Evolutionary conservation across 208 protist species (phyloP), one percentile per base, ranked within the genome.

Genomic region (Trypanosomatidae sp.): DNA sequence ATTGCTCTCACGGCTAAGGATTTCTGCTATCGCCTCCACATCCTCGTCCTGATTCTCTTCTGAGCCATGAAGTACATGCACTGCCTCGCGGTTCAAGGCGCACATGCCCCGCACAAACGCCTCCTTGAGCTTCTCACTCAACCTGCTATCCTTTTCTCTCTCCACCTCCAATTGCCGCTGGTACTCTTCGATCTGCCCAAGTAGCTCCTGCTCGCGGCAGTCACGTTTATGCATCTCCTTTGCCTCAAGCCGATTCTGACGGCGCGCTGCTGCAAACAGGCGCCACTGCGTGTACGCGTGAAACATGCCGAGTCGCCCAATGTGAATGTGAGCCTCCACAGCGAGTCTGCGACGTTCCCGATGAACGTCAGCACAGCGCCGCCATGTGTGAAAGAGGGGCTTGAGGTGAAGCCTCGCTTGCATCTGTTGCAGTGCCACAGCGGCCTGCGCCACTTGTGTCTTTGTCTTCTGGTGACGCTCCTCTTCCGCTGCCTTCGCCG

Each of bases 1-100:
- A 39, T 60, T 22, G 49, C 59, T 76, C 50, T 77, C 73, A 46
- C 75, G 74, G 59, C 76, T 75, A 8, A 92, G 81, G 52, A 92
- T 90, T 36, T 84, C 84, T 25, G 84, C 85, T 47, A 88, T 89
- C 15, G 80, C 77, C 58, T 78, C 77, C 30, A 74, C 83, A 52
- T 89, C 82, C 55, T 71, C 73, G 2, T 83, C 69, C 50, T 86
- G 75, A n/a, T 58, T 77, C 25, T 52, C 68, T 44, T 85, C 77
- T 3, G 62, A 43, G 5, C 88, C 84, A 17, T 84, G 77, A 39
- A 97, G 83, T n/a, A 93, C 89, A 43, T 95, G 85, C 73, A 96
- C 89, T 6, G 95, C 95, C 72, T 98, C 95, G 7, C 90, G 90
- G 70, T 97, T 97, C 59, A 98, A 75, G 6, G 95, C 92, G 55